Percentiles rank a stretch among this genome's conserved stretches.
Evolutionary conservation across 2,329 filamentous ascomycete genomes (phyloP).

Genomic region (Pochonia chlamydosporia): DNA sequence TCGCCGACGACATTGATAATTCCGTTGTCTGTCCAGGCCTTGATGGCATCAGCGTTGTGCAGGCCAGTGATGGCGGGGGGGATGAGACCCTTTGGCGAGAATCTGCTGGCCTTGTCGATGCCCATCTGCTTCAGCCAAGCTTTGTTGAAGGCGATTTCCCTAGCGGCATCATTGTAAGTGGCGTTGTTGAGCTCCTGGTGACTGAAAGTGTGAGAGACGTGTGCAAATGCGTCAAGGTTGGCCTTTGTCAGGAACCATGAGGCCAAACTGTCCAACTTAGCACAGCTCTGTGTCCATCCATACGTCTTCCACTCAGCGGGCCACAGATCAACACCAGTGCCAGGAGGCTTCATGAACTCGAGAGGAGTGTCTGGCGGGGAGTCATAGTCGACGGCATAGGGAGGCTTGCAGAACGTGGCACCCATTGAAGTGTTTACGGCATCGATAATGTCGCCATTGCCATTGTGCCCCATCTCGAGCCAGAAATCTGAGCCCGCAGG

Average conservation of each 20-base stretch:
- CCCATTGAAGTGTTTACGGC: conserved; percentile 41
- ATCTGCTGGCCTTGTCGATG: conserved; percentile 38
- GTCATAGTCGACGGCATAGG: conserved; percentile 36
- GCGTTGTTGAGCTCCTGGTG: conserved; percentile 55
- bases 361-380: conserved; percentile 38
- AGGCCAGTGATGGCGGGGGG: conserved; percentile 59
- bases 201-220: conserved; percentile 59
- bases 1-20: conserved; percentile 57
- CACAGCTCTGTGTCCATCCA: conserved; percentile 43
- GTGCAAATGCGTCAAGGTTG: conserved; percentile 50
- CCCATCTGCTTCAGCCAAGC: conserved; percentile 51
- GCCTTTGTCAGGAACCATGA: conserved; percentile 43
- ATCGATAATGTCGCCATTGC: conserved; percentile 42
- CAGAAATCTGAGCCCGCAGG: conserved; percentile 45
- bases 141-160: conserved; percentile 56
- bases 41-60: conserved; percentile 57
- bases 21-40: conserved; percentile 54
- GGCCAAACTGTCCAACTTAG: conserved; percentile 41
- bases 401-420: conserved; percentile 32
- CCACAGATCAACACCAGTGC: conserved; percentile 45
- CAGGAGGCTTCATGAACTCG: conserved; percentile 40
- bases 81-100: conserved; percentile 50
- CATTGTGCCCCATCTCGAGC: conserved; percentile 49
- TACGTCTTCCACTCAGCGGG: conserved; percentile 45
- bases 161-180: conserved; percentile 49